Conservation (phyloP, 2,329 filamentous ascomycete species). For the Apiospora marii region DNA sequence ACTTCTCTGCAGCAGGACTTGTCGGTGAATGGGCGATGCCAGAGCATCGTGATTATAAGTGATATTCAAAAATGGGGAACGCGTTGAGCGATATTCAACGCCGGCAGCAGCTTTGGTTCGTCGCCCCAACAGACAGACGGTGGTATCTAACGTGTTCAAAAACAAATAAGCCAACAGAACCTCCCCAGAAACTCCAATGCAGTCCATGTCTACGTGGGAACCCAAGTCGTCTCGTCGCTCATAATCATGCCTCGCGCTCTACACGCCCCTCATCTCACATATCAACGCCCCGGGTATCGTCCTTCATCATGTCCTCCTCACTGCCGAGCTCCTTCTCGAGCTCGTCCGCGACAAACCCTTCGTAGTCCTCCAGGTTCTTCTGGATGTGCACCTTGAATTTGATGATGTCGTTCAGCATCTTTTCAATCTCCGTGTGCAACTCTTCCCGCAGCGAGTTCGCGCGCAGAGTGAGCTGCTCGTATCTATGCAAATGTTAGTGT, state of each 20-base stretch:
- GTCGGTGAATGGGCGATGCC: conserved; percentile 1
- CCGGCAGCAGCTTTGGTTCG: not conserved
- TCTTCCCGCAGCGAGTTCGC: conserved; percentile 90
- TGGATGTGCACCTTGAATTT: conserved; percentile 99
- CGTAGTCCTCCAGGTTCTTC: conserved; percentile 90
- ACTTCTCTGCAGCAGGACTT: not conserved
- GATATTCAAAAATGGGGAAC: not conserved
- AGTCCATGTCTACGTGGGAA: conserved; percentile 15
- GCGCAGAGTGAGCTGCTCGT: conserved; percentile 88
- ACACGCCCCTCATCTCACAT: not conserved
- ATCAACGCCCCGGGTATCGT: conserved; percentile 11
- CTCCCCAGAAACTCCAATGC: conserved; percentile 19
- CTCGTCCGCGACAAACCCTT: conserved; percentile 91
- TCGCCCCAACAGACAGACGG: conserved; percentile 11
- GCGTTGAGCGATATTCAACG: not conserved
- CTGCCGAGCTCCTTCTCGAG: conserved; percentile 84
- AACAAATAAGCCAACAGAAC: conserved; percentile 18
- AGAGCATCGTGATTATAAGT: not conserved
- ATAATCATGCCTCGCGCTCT: conserved; percentile 8
- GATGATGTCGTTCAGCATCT: conserved; percentile 95
- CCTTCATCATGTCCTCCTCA: conserved; percentile 59
- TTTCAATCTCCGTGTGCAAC: conserved; percentile 95
- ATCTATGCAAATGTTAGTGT: conserved; percentile 56
- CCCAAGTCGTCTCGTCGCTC: conserved; percentile 15
- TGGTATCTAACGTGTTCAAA: conserved; percentile 19